These are phyloP conservation scores for Hydrangea macrophylla DNA, from an alignment of 148 eudicot species.

Conservation along the genomic window DNA sequence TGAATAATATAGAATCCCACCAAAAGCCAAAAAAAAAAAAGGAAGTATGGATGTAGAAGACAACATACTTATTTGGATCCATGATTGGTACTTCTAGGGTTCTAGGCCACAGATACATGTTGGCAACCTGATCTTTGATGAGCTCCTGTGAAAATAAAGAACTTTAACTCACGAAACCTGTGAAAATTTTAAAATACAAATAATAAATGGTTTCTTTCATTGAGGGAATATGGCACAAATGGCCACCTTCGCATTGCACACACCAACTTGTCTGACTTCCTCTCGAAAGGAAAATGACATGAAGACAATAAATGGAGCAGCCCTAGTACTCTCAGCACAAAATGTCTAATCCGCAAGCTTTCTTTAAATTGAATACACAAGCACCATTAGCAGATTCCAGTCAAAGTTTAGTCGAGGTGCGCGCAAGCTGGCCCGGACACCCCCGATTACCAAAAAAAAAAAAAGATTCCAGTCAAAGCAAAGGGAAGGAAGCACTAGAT, in stretches of 20 bases:
- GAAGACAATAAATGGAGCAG: neutral
- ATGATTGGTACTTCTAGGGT: conserved; percentile 77
- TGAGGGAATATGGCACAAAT: neutral
- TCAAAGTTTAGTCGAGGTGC: too few species aligned
- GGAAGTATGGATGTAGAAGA: neutral
- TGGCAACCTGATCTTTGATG: conserved; percentile 85
- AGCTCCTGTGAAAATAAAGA: conserved; percentile 48
- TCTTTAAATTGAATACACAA: neutral
- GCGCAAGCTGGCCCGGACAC: too few species aligned
- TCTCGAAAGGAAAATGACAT: conserved; percentile 7
- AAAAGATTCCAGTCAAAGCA: neutral
- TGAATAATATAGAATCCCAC: neutral
- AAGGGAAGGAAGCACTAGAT: neutral
- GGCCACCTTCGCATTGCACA: neutral
- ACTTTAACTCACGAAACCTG: neutral
- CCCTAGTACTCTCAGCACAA: neutral
- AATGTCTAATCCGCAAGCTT: neutral
- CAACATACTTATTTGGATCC: conserved; percentile 71
- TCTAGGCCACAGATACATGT: conserved; percentile 94
- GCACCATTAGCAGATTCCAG: neutral
- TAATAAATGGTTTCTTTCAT: too few species aligned
- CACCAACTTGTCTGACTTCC: neutral
- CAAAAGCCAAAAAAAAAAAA: neutral
- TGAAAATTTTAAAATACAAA: neutral
- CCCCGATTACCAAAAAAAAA: too few species aligned